phyloP scores from a whole-genome alignment of 805 yeast genomes.

The Wickerhamomyces alni region DNA sequence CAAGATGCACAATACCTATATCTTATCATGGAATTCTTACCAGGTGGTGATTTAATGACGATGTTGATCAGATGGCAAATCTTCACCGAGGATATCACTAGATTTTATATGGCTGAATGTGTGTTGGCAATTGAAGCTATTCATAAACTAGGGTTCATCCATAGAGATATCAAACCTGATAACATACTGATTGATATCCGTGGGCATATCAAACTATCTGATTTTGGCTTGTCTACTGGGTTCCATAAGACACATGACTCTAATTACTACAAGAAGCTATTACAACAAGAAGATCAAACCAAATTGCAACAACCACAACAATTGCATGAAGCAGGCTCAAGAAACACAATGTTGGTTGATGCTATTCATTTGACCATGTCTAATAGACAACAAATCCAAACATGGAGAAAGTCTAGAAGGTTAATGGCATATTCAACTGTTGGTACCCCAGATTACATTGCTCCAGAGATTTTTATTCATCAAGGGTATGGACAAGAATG shows the following conservation, averaged over 20 bases:
- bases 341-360: constrained; percentile 86
- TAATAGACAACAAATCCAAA: constrained; percentile 79
- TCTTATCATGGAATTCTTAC: constrained; percentile 97
- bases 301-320: constrained; percentile 32
- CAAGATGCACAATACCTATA: constrained; percentile 89
- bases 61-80: constrained; percentile 89
- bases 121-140: constrained; percentile 90
- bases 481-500: constrained; percentile 91
- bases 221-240: constrained; percentile 96
- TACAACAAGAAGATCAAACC: constrained; percentile 58
- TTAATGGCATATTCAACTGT: constrained; percentile 93
- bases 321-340: constrained; percentile 29
- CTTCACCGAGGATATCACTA: constrained; percentile 88
- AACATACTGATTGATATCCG: constrained; percentile 79
- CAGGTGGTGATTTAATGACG: constrained; percentile 98
- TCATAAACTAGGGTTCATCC: constrained; percentile 93
- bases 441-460: constrained; percentile 99
- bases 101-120: constrained; percentile 96
- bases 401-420: constrained; percentile 67
- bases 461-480: constrained; percentile 85
- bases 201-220: constrained; percentile 91
- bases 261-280: constrained; percentile 75
- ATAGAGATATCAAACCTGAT: constrained; percentile 97
- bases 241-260: constrained; percentile 88
- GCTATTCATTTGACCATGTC: constrained; percentile 95